Conservation (phyloP, 139 green algal genomes). For the Chlorella sp. region DNA sequence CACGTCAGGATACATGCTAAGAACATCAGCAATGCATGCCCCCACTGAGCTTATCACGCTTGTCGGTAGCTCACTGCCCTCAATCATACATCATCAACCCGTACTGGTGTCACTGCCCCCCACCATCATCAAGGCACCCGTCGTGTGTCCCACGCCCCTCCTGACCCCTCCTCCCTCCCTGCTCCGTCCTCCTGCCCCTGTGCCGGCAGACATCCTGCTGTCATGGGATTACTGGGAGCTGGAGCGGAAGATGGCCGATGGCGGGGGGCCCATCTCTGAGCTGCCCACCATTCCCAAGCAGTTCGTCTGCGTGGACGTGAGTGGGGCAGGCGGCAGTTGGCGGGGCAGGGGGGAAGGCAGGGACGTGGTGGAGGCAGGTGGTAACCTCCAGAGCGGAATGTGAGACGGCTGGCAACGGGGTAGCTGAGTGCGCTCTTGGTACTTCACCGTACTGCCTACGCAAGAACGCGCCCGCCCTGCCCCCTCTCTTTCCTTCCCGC, state of each 20-base stretch:
- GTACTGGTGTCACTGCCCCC: too few species aligned
- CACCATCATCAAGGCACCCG: too few species aligned
- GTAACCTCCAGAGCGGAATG: neutral
- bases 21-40: too few species aligned
- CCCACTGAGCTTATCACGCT: too few species aligned
- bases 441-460: neutral
- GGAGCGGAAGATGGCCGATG: conserved; percentile 44
- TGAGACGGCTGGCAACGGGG: too few species aligned
- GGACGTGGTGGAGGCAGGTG: neutral
- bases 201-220: conserved; percentile 62
- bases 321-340: too few species aligned
- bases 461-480: too few species aligned
- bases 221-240: conserved; percentile 87
- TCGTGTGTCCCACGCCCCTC: neutral
- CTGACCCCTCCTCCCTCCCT: neutral
- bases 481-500: too few species aligned
- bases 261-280: conserved; percentile 29
- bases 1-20: too few species aligned
- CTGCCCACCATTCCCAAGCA: conserved; percentile 59
- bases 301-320: conserved; percentile 55
- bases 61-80: too few species aligned
- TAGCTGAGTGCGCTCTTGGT: neutral
- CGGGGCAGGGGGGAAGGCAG: neutral
- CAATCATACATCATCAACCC: too few species aligned
- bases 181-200: neutral